phyloP scores from a whole-genome alignment of 768 basidiomycete genomes.

The Phylloporus scabripes region DNA sequence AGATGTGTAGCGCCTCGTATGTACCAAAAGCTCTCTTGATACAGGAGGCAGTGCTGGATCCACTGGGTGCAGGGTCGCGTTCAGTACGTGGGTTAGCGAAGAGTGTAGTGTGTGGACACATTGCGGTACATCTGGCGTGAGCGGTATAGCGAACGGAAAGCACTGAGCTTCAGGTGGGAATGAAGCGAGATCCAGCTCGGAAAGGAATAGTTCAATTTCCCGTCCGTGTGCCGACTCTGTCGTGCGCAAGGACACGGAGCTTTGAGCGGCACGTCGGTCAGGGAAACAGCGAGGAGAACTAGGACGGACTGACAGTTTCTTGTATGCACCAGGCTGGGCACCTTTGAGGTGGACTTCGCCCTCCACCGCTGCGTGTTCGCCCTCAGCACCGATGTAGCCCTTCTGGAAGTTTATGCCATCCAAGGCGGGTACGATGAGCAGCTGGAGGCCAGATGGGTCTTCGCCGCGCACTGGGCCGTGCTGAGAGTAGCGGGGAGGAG shows the following conservation, averaged over 20 bases:
- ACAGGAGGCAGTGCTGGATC: slow-evolving; percentile 36
- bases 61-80: slow-evolving; percentile 56
- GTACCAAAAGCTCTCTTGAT: slow-evolving; percentile 56
- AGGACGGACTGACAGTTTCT: slow-evolving; percentile 57
- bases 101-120: slow-evolving; percentile 75
- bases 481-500: slow-evolving; percentile 60
- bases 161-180: slow-evolving; percentile 38
- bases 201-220: slow-evolving; percentile 61
- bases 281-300: slow-evolving; percentile 9
- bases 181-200: slow-evolving; percentile 53
- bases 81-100: slow-evolving; percentile 63
- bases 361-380: slow-evolving; percentile 76
- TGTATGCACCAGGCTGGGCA: slow-evolving; percentile 51
- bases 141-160: slow-evolving; percentile 77
- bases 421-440: slow-evolving; percentile 67
- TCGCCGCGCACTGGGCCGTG: slow-evolving; percentile 28
- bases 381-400: slow-evolving; percentile 80
- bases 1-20: slow-evolving; percentile 70
- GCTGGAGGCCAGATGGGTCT: slow-evolving; percentile 44
- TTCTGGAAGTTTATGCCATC: slow-evolving; percentile 77
- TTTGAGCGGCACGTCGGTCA: slow-evolving; percentile 27
- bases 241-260: slow-evolving; percentile 61
- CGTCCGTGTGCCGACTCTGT: slow-evolving; percentile 57
- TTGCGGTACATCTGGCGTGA: slow-evolving; percentile 76
- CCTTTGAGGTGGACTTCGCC: slow-evolving; percentile 86